phyloP scores from a whole-genome alignment of 371 early-diverging fungal genomes.

The Mortierella sp. region DNA sequence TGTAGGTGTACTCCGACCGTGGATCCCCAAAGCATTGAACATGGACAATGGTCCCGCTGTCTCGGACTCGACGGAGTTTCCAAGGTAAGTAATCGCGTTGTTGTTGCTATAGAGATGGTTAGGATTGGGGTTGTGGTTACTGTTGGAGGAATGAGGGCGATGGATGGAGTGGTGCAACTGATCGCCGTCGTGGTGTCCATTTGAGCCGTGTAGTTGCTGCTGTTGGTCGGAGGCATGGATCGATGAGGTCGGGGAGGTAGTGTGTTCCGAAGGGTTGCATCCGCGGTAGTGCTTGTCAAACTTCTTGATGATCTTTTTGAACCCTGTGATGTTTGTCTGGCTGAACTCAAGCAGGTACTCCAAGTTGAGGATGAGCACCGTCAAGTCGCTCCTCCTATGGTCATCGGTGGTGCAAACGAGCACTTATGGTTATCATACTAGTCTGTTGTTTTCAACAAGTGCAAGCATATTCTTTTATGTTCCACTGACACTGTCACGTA shows the following conservation, averaged over 20 bases:
- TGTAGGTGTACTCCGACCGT: constrained; percentile 50
- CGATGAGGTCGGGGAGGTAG: constrained; percentile 20
- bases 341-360: constrained; percentile 72
- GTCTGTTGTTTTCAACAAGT: background rate
- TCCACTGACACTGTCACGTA: constrained; percentile 23
- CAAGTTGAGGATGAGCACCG: constrained; percentile 62
- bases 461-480: background rate
- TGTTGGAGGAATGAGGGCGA: background rate
- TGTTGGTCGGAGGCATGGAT: constrained; percentile 19
- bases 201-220: background rate
- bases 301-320: constrained; percentile 76
- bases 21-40: constrained; percentile 46
- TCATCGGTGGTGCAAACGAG: background rate
- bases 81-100: constrained; percentile 19
- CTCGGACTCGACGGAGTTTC: constrained; percentile 27
- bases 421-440: background rate
- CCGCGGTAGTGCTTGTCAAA: constrained; percentile 65
- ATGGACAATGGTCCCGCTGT: constrained; percentile 24
- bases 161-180: background rate
- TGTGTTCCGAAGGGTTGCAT: constrained; percentile 20
- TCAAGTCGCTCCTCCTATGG: constrained; percentile 60
- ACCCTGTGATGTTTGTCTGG: constrained; percentile 71
- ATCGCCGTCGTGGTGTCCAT: background rate
- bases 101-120: background rate
- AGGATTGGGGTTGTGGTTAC: background rate